Conservation (phyloP, 2,329 filamentous ascomycete genomes). For the Coniochaeta sp. region DNA sequence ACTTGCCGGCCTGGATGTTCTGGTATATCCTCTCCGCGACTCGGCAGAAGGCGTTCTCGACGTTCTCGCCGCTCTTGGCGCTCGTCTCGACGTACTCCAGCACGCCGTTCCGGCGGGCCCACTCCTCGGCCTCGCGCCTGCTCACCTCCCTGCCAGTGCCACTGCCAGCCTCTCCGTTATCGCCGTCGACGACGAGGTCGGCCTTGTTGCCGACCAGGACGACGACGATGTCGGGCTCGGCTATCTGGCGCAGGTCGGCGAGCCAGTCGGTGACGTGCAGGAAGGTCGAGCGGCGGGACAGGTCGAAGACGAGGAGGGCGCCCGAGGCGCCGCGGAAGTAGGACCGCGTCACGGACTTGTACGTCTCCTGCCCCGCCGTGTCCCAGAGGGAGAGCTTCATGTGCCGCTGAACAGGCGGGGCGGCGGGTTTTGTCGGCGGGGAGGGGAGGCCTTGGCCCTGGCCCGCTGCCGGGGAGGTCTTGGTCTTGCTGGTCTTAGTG, state of each 20-base stretch:
- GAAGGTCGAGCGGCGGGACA: constrained; percentile 79
- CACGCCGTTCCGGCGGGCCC: constrained; percentile 79
- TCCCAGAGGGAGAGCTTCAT: constrained; percentile 97
- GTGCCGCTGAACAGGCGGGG: constrained; percentile 51
- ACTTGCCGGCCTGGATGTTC: constrained; percentile 91
- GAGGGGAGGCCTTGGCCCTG: constrained; percentile 49
- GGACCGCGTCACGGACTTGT: constrained; percentile 90
- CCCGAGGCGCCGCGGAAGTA: constrained; percentile 78
- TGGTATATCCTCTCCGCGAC: constrained; percentile 94
- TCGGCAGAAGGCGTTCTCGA: constrained; percentile 87
- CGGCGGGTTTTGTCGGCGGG: constrained; percentile 28
- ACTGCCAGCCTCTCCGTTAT: constrained; percentile 26
- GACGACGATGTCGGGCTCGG: constrained; percentile 90
- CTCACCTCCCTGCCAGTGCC: constrained; percentile 66
- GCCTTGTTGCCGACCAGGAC: constrained; percentile 94
- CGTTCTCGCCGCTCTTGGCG: constrained; percentile 90
- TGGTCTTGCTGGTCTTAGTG: too few relatives aligned
- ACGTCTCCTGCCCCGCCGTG: constrained; percentile 93
- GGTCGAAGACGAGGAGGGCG: constrained; percentile 86
- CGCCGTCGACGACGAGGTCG: constrained; percentile 56
- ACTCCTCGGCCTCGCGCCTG: constrained; percentile 75
- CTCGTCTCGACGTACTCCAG: constrained; percentile 94
- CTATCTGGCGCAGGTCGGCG: constrained; percentile 86
- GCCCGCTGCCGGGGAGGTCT: background rate
- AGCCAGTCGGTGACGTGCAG: constrained; percentile 88